These are phyloP conservation scores for Camellia lanceoleosa DNA, from an alignment of 148 eudicot species.

Conservation along the genomic window DNA sequence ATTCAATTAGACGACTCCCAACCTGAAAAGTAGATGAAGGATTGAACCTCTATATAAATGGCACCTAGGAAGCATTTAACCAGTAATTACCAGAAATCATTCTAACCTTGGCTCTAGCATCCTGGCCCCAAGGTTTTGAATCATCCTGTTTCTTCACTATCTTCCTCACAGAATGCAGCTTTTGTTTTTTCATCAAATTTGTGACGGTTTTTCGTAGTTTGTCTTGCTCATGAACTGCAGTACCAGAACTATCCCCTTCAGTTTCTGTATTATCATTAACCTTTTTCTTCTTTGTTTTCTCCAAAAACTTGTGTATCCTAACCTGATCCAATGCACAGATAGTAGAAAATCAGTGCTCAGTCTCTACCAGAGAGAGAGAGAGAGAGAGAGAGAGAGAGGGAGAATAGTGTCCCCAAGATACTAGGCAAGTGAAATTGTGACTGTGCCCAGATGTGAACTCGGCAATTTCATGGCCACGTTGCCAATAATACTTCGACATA, in stretches of 20 bases:
- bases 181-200: conserved; percentile 73
- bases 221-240: conserved; percentile 39
- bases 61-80: background rate
- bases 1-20: conserved; percentile 78
- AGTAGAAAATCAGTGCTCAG: background rate
- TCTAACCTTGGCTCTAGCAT: conserved; percentile 79
- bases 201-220: conserved; percentile 53
- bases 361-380: conserved; percentile 7
- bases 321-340: conserved; percentile 38
- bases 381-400: background rate
- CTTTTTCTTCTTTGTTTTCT: conserved; percentile 63
- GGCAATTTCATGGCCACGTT: background rate
- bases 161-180: conserved; percentile 55
- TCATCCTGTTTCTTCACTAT: conserved; percentile 53
- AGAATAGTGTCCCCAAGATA: background rate
- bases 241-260: conserved; percentile 37
- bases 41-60: conserved; percentile 5
- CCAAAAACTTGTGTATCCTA: conserved; percentile 66
- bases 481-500: background rate
- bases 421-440: background rate
- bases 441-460: background rate
- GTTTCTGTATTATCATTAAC: conserved; percentile 21
- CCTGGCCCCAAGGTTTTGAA: conserved; percentile 67
- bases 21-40: conserved; percentile 49
- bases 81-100: background rate